Evolutionary conservation across 495 filamentous ascomycete genomes (phyloP).

Genomic region (Elaphomyces granulatus): DNA sequence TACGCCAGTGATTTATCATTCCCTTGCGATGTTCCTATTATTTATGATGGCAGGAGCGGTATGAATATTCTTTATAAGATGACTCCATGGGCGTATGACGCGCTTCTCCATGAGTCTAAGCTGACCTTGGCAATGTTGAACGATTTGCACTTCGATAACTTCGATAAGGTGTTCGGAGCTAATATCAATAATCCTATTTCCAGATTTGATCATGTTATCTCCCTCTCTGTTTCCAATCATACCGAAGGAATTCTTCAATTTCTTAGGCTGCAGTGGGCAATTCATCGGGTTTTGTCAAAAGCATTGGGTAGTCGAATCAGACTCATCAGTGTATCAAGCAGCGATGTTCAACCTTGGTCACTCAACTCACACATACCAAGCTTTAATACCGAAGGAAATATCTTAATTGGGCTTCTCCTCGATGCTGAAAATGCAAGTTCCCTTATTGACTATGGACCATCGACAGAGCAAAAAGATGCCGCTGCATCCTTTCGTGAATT

Average conservation of each 20-base stretch:
- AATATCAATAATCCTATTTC: constrained; percentile 51
- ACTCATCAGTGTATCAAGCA: constrained; percentile 42
- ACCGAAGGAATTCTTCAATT: constrained; percentile 17
- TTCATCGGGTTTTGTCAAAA: constrained; percentile 47
- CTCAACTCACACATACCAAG: constrained; percentile 14
- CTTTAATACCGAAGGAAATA: constrained; percentile 13
- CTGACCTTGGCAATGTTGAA: constrained; percentile 57
- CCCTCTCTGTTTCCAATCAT: constrained; percentile 17
- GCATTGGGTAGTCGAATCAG: constrained; percentile 64
- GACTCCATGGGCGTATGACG: constrained; percentile 65
- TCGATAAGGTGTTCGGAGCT: constrained; percentile 67
- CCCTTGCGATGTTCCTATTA: constrained; percentile 26
- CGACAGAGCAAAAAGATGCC: constrained; percentile 54
- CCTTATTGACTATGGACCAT: constrained; percentile 71
- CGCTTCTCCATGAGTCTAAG: constrained; percentile 56
- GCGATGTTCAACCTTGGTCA: constrained; percentile 24
- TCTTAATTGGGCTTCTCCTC: constrained; percentile 56
- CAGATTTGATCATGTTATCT: constrained; percentile 51
- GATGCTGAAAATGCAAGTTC: constrained; percentile 55
- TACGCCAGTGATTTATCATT: constrained; percentile 20
- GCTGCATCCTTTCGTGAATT: constrained; percentile 33
- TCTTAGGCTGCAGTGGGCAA: constrained; percentile 16
- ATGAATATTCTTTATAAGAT: constrained; percentile 88
- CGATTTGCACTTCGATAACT: constrained; percentile 61
- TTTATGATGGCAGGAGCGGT: constrained; percentile 52